These are phyloP conservation scores for Murraya paniculata DNA, from an alignment of 345 rosid genomes.

Conservation along the genomic window DNA sequence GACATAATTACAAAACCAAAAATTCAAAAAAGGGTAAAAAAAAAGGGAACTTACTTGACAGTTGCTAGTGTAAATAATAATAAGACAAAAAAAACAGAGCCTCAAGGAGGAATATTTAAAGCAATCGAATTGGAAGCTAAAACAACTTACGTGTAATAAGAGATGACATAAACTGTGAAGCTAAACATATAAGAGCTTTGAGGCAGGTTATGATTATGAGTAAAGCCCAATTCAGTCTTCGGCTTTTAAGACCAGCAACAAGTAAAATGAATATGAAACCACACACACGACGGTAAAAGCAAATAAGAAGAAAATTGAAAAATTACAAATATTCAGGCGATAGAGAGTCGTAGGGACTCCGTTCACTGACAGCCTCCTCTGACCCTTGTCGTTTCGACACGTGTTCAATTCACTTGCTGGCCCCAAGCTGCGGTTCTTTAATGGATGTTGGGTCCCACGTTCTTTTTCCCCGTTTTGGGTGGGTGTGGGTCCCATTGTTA, in stretches of 20 bases:
- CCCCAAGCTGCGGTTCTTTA: neutral
- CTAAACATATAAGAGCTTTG: neutral
- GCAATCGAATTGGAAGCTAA: neutral
- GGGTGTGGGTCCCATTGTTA: neutral
- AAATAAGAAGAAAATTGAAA: neutral
- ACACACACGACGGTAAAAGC: neutral
- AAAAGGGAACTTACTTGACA: neutral
- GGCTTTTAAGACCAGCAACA: neutral
- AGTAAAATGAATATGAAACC: neutral
- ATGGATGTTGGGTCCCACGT: neutral
- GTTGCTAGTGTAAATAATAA: neutral
- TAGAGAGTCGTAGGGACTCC: neutral
- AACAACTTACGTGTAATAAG: constrained; percentile 24
- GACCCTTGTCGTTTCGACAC: neutral
- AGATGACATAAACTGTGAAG: constrained; percentile 21
- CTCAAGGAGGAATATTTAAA: neutral
- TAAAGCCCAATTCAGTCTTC: neutral
- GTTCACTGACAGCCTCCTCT: neutral
- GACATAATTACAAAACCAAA: neutral
- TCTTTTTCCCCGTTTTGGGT: neutral
- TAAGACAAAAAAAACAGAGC: neutral
- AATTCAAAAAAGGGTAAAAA: no score
- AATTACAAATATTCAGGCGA: neutral
- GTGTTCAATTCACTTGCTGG: neutral
- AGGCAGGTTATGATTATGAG: neutral